A percentile compares a stretch with the other conserved stretches of the same genome.
Conservation (phyloP, 305 asterid species). For the Fraxinus velutina region DNA sequence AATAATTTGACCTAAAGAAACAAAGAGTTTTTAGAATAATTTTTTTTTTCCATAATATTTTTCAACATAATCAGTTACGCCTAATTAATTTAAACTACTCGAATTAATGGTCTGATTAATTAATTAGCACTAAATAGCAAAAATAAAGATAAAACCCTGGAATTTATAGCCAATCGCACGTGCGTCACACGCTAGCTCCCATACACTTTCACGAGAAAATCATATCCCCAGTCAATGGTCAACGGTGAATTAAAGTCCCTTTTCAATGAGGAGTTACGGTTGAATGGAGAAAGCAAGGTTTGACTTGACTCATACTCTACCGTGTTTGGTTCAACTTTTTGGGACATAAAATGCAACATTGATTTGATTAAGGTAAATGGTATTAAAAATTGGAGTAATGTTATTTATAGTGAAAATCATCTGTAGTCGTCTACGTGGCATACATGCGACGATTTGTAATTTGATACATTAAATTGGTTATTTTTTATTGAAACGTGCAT, state of each 20-base stretch:
- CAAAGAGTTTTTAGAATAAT: too few relatives aligned
- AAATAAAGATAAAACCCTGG: neutral
- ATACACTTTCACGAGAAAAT: slow-evolving; percentile 38
- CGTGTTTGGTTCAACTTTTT: neutral
- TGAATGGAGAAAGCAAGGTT: slow-evolving; percentile 23
- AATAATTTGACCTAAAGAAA: too few relatives aligned
- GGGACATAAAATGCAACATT: too few relatives aligned
- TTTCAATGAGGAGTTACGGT: slow-evolving; percentile 37
- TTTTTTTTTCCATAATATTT: neutral
- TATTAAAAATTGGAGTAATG: too few relatives aligned
- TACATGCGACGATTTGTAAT: too few relatives aligned
- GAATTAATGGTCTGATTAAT: neutral
- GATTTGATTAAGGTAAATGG: too few relatives aligned
- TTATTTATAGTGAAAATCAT: too few relatives aligned
- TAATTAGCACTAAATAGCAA: neutral
- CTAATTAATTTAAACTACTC: neutral
- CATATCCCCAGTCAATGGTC: slow-evolving; percentile 40
- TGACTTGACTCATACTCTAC: slow-evolving; percentile 26
- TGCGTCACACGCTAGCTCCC: neutral
- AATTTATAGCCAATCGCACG: neutral
- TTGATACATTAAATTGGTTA: too few relatives aligned
- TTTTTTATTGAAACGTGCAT: too few relatives aligned
- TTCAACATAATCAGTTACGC: neutral
- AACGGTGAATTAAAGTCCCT: slow-evolving; percentile 32
- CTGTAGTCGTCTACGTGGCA: too few relatives aligned